Base-by-base conservation (phyloP, 1,139 yeast species). In the Geotrichum macrosporum region DNA sequence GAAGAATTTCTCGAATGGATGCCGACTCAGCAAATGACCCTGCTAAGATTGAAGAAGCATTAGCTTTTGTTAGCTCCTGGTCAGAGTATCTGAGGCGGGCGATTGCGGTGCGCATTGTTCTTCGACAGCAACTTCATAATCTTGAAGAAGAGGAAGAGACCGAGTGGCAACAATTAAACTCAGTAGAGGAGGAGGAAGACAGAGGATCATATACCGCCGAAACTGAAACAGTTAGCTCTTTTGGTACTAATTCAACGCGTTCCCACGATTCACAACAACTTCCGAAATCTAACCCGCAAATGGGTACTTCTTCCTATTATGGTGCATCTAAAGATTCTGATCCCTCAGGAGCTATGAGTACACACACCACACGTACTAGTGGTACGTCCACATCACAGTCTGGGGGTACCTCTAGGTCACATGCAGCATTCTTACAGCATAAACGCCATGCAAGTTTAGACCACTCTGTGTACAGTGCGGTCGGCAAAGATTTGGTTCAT, bases 41-140 rank as follows among this genome's bases (percentile, higher is more conserved):
- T 3, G 35, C 32, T 13, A 24, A 54, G 32, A 55, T 60, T 13
- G 63, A 60, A 4, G 62, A 58, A 20, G 64, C 65, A 2, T 44
- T 60, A 26, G 61, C 59, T 12, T 65, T 66, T 47, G 67, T 66
- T 6, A 57, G 55, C 19, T 57, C 67, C 1, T 66, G 70, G 70
- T 57, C 67, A 2, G 44, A 55, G 4, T 67, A 64, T 47, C 52
- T 67, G 41, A 59, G 64, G 15, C 56, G 63, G 5, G 64, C 66
- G 1, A 61, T 64, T 48, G 68, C 68, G 9, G 61, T 61, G 3
- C 53, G 68, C 16, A 61, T 61, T 3, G 54, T 58, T 8, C 55
- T 63, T 26, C 56, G 66, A 15, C 56, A 61, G 32, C 65, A 64
- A 41, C 56, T 62, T 41, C 55, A 53, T 32, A 48, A 54, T 6